These are phyloP conservation scores for Xenoacremonium recifei DNA, from an alignment of 2,329 filamentous ascomycete species.

Conservation along the genomic window DNA sequence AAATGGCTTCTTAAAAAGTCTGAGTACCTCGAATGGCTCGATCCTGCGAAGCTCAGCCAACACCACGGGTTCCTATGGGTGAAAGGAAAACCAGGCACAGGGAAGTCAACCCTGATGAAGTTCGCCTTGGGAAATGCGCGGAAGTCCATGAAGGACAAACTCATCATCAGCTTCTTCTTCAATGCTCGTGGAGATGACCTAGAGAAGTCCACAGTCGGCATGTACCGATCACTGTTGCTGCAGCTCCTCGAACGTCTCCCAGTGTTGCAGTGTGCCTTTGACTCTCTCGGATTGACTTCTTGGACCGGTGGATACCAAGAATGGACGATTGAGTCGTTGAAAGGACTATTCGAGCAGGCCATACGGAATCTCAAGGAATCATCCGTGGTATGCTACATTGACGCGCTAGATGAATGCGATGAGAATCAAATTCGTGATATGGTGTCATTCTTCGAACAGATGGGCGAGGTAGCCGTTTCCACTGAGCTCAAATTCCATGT, in stretches of 20 bases:
- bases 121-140: constrained; percentile 23
- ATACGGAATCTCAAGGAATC: background rate
- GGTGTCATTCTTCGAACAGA: constrained; percentile 37
- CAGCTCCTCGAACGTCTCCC: constrained; percentile 40
- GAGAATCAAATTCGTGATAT: constrained; percentile 38
- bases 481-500: constrained; percentile 24
- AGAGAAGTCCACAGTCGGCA: constrained; percentile 44
- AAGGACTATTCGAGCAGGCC: constrained; percentile 1
- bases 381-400: constrained; percentile 21
- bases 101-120: constrained; percentile 37
- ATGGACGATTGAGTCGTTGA: background rate
- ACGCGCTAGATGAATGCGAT: constrained; percentile 48
- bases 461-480: constrained; percentile 28
- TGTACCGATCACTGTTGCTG: constrained; percentile 48
- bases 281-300: constrained; percentile 5
- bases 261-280: constrained; percentile 33
- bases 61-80: constrained; percentile 37
- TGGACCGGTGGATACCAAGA: background rate
- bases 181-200: constrained; percentile 42
- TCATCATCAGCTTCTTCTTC: constrained; percentile 47
- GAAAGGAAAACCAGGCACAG: background rate
- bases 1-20: constrained; percentile 36
- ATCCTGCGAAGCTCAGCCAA: constrained; percentile 13
- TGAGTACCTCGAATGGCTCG: constrained; percentile 37
- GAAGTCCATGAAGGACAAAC: constrained; percentile 9